Evolutionary conservation across 805 yeast genomes (phyloP).

Genomic region (Teunomyces cretensis): DNA sequence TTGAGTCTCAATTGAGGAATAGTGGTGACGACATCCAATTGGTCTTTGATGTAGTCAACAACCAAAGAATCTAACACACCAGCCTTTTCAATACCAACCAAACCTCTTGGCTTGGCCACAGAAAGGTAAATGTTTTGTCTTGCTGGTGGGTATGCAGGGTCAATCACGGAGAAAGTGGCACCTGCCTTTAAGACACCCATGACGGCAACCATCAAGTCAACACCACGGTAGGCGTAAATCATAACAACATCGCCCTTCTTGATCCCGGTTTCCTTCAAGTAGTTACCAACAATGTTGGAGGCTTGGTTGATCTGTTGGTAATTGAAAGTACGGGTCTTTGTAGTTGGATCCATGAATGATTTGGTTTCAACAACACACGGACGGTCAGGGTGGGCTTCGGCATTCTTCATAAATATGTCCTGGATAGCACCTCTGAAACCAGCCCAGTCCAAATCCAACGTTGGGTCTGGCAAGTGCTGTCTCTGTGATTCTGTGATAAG

Average conservation of each 20-base stretch:
- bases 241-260: slow-evolving; percentile 91
- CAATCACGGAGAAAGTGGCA: slow-evolving; percentile 97
- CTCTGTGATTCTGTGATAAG: slow-evolving; percentile 69
- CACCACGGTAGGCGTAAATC: slow-evolving; percentile 98
- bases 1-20: slow-evolving; percentile 76
- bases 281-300: slow-evolving; percentile 90
- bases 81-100: slow-evolving; percentile 87
- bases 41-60: slow-evolving; percentile 69
- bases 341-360: slow-evolving; percentile 53
- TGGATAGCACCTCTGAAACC: slow-evolving; percentile 94
- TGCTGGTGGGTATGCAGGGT: slow-evolving; percentile 98
- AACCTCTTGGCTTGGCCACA: slow-evolving; percentile 91
- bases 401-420: slow-evolving; percentile 88
- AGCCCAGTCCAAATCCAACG: slow-evolving; percentile 82
- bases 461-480: slow-evolving; percentile 79
- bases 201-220: slow-evolving; percentile 93
- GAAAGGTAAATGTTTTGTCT: slow-evolving; percentile 90
- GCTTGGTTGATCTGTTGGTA: slow-evolving; percentile 90
- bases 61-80: slow-evolving; percentile 79
- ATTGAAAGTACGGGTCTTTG: slow-evolving; percentile 69
- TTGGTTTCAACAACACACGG: slow-evolving; percentile 92
- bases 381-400: slow-evolving; percentile 79
- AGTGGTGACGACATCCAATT: slow-evolving; percentile 68
- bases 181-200: slow-evolving; percentile 99
- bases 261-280: slow-evolving; percentile 77